These are phyloP conservation scores for Sanguinoderma infundibulare DNA, from an alignment of 1,284 basidiomycete species.

Conservation along the genomic window DNA sequence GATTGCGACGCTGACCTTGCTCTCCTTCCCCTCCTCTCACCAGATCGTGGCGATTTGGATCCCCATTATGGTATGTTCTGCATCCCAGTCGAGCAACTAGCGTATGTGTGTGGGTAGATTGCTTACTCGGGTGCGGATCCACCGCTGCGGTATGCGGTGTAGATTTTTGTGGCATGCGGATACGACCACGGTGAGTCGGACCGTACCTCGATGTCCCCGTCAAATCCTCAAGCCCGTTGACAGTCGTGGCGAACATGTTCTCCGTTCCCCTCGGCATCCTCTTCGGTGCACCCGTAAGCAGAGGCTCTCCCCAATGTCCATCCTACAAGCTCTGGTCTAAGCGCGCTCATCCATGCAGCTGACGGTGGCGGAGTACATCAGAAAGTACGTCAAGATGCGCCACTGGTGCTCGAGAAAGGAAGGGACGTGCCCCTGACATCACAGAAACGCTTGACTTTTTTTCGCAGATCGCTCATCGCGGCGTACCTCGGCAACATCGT, in stretches of 20 bases:
- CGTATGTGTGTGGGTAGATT: neutral
- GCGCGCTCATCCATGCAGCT: slow-evolving; percentile 41
- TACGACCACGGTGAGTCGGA: slow-evolving; percentile 74
- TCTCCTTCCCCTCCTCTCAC: neutral
- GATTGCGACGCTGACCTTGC: neutral
- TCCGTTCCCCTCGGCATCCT: slow-evolving; percentile 74
- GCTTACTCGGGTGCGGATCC: neutral
- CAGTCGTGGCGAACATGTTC: slow-evolving; percentile 78
- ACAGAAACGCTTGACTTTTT: neutral
- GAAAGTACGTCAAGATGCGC: slow-evolving; percentile 51
- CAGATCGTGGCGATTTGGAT: slow-evolving; percentile 74
- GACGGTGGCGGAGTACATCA: slow-evolving; percentile 63
- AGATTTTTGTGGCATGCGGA: slow-evolving; percentile 72
- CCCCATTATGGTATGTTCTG: slow-evolving; percentile 66
- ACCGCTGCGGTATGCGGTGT: neutral
- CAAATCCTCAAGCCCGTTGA: slow-evolving; percentile 3
- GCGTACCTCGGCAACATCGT: slow-evolving; percentile 72
- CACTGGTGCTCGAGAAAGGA: neutral
- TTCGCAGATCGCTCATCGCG: slow-evolving; percentile 64
- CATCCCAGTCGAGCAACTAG: neutral
- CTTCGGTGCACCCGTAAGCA: slow-evolving; percentile 64
- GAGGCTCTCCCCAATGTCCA: neutral
- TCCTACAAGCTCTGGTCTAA: neutral
- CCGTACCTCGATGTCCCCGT: neutral
- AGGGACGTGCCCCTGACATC: neutral